Evolutionary conservation across 148 eudicot species (phyloP).

Genomic region (Dysphania ambrosioides): DNA sequence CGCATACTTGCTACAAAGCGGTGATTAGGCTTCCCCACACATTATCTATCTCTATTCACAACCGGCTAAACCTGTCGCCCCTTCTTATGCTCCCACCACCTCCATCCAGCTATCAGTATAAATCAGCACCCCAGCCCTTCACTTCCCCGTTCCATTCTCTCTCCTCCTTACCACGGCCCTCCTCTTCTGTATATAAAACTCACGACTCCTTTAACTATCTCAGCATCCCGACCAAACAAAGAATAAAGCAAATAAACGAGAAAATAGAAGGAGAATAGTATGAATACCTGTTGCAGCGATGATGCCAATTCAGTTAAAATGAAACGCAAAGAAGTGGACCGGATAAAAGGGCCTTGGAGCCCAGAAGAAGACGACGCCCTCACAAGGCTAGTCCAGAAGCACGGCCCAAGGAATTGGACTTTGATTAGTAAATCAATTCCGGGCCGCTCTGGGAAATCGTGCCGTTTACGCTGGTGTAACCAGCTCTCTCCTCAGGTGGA

Average conservation of each 20-base stretch:
- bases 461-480: constrained; percentile 86
- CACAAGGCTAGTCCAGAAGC: constrained; percentile 53
- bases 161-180: background rate
- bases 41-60: background rate
- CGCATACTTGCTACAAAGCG: constrained; percentile 43
- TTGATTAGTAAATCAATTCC: constrained; percentile 75
- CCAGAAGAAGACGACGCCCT: constrained; percentile 77
- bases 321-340: constrained; percentile 36
- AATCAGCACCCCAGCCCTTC: constrained; percentile 9
- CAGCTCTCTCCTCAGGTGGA: constrained; percentile 87
- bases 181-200: constrained; percentile 1
- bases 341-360: constrained; percentile 95
- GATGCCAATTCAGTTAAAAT: no score
- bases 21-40: constrained; percentile 32
- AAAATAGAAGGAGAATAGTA: background rate
- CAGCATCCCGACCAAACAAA: background rate
- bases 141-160: constrained; percentile 3
- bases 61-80: constrained; percentile 24
- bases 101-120: constrained; percentile 9
- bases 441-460: constrained; percentile 79
- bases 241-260: background rate
- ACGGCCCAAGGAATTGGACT: constrained; percentile 87
- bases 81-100: background rate
- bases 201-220: no score
- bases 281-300: background rate